Base-by-base conservation (phyloP, 495 filamentous ascomycete genomes). In the Hamigera avellanea region DNA sequence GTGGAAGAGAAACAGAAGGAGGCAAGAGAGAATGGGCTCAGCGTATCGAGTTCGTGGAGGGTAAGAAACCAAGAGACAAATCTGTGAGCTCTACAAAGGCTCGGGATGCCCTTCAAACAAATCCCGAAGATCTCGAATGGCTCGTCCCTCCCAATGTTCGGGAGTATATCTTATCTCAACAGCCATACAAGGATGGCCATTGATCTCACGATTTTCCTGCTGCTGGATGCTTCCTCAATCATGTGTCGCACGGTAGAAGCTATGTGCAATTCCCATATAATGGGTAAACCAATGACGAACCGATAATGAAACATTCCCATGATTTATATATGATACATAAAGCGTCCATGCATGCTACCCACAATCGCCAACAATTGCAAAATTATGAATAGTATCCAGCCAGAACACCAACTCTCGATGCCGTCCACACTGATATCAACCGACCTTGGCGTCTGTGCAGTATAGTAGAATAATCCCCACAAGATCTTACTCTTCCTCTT, bases 11-110 rank as follows among this genome's bases (percentile, higher is more conserved):
- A 31, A 48, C 49, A 2, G 67, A 76, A 6, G 82, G 82, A 1
- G 81, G 64, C 0, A 62, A 52, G 34, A 61, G 41, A 32, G 75
- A 74, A 49, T 96, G 89, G 89, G 78, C 66, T 12, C 50, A 60
- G 14, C 68, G 71, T 39, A 78, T 95, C 35, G 70, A 80, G 48
- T 57, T 95, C 47, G 77, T 86, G 6, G 69, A 79, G 33, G 76
- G 73, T 1, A 60, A 59, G 27, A 58, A 58, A 37, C 70, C 66
- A 0, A 72, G 63, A 7, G 73, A 72, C 39, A 59, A 61, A 5
- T 54, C 70, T 2, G 69, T 93, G 9, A 93, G 86, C 51, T 91
- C 84, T 33, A 95, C 89, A 3, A 73, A 60, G 48, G 83, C 87
- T 2, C 71, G 89, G 31, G 68, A 76, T 41, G 80, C 81, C 3